Base-by-base conservation (phyloP, 352 stramenopile genomes). In the Globisporangium okanoganense region DNA sequence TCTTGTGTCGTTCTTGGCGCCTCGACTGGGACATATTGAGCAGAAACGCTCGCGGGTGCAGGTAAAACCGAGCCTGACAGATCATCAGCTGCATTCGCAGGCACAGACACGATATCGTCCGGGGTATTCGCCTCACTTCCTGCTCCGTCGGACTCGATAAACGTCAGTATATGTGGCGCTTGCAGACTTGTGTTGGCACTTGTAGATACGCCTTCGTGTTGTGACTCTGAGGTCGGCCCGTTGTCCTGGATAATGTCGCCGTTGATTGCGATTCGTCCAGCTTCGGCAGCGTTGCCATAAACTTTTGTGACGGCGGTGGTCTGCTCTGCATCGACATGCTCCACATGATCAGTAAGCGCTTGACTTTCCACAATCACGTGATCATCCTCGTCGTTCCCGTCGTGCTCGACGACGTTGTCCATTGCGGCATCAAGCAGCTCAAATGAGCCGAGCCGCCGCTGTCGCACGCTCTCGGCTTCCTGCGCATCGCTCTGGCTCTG, bases 391-490 rank as follows among this genome's bases (percentile, higher is more conserved):
- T 59, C 59, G 29, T 27, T 65, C 3, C 27, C 25, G 14, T 61
- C 59, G 50, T 59, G 45, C 29, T 65, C 59, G 36, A 61, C 59
- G 40, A 61, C 49, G 51, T 65, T 47, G 53, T 50, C 51, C 49
- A 61, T 61, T 14, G 59, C 51, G 9, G 59, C 59, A 31, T 65
- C 59, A 16, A 65, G 51, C 33, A 65, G 51, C 59, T 65, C 59
- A 35, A 65, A 65, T 24, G 59, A 65, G 14, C 43, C 58, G 18
- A 64, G 58, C 16, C 58, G 58, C 18, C 56, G 38, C 43, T 61
- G 56, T 22, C 27, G 56, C 20, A 47, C 56, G 5, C 25, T 44
- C 22, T 61, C 55, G 13, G 29, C 55, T 16, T 40, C 38, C 27
- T 53, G 40, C 24, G 25, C 41, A 4, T 52, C 43, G 10, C 9